phyloP scores from a whole-genome alignment of 1,284 basidiomycete species.

The Cerrena zonata region DNA sequence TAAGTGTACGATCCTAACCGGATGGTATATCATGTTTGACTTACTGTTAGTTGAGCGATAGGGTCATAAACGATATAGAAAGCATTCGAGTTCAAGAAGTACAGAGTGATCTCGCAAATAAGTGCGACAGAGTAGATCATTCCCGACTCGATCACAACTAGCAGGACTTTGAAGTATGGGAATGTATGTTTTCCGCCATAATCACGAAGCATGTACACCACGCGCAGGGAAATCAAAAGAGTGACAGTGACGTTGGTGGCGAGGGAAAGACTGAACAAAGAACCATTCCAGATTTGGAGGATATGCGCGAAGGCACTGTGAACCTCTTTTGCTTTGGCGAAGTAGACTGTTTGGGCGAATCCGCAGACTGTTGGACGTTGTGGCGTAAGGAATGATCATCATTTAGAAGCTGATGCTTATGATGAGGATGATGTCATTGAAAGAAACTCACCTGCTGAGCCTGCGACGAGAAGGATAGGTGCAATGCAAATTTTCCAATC shows the following conservation, averaged over 20 bases:
- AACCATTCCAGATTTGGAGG: conserved; percentile 33
- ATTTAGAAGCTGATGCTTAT: too few species aligned
- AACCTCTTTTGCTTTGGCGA: conserved; percentile 26
- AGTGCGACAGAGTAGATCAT: conserved; percentile 36
- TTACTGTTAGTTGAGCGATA: conserved; percentile 35
- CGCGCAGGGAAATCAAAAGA: conserved; percentile 29
- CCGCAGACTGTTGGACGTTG: conserved; percentile 28
- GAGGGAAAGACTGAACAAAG: conserved; percentile 33
- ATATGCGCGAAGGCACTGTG: conserved; percentile 31
- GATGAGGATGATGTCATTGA: background rate
- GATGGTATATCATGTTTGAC: too few species aligned
- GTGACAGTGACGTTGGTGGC: conserved; percentile 34
- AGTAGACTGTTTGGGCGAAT: conserved; percentile 32
- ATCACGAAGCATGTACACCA: conserved; percentile 30
- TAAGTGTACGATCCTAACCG: too few species aligned
- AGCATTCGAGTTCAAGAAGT: conserved; percentile 33
- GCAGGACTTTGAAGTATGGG: conserved; percentile 30
- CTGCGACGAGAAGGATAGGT: conserved; percentile 29
- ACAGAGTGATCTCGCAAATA: conserved; percentile 35
- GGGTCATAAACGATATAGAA: conserved; percentile 39
- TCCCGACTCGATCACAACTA: conserved; percentile 36
- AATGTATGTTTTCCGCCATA: conserved; percentile 18
- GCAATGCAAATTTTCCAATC: conserved; percentile 29
- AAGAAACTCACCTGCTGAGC: conserved; percentile 32
- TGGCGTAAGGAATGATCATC: too few species aligned